phyloP scores from a whole-genome alignment of 2,329 filamentous ascomycete species.

The Knufia petricola region DNA sequence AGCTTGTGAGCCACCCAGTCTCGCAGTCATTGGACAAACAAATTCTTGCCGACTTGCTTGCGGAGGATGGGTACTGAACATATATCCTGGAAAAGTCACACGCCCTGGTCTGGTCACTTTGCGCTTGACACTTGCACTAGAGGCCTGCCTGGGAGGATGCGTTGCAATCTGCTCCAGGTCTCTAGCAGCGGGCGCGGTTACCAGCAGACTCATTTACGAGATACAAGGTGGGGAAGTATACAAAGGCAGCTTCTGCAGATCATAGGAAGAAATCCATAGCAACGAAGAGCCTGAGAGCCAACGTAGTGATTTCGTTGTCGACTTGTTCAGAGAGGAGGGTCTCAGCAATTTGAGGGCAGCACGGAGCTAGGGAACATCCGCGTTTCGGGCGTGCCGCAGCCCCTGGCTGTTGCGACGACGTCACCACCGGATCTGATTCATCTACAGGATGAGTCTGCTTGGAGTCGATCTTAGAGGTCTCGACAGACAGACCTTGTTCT shows the following conservation, averaged over 20 bases:
- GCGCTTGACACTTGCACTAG: background rate
- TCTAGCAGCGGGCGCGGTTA: too few species aligned
- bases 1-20: background rate
- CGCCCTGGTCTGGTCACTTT: background rate
- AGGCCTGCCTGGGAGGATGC: too few species aligned
- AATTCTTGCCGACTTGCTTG: background rate
- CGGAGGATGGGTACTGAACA: background rate
- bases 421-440: background rate
- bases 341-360: too few species aligned
- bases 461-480: slow-evolving; percentile 23
- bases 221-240: background rate
- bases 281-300: too few species aligned
- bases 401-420: background rate
- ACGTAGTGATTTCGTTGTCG: too few species aligned
- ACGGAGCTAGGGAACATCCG: too few species aligned
- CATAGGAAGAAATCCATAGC: too few species aligned
- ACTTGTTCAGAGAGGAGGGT: too few species aligned
- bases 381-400: too few species aligned
- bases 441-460: slow-evolving; percentile 15
- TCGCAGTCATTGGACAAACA: background rate
- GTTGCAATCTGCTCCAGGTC: too few species aligned
- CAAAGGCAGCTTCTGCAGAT: too few species aligned
- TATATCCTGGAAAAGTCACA: background rate
- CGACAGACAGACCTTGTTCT: slow-evolving; percentile 22
- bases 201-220: background rate